Evolutionary conservation across 192 early-diverging fungal genomes (phyloP), one percentile per base, ranked within the genome.

Genomic region (Entomortierella chlamydospora): DNA sequence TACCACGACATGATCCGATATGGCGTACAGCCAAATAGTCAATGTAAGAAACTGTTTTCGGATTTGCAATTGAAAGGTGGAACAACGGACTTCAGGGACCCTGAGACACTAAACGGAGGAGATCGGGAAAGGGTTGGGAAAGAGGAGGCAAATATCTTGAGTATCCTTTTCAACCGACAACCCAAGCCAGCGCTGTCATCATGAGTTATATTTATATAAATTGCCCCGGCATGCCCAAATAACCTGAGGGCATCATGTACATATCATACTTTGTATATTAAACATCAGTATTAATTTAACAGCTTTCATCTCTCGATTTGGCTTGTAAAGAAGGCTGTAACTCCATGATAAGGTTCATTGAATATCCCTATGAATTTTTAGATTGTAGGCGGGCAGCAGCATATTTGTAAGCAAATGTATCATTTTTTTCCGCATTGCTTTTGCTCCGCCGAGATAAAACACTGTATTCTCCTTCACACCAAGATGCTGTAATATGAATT

Each of bases 1-100:
- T 79, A 79, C 47, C 70, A 79, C 51, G 76, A 79, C 20, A 79
- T 79, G 76, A 55, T 79, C 20, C 67, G 68, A 31, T 55, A 65
- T 41, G 76, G 68, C 1, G 22, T 79, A 22, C 65, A 57, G 23
- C 76, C 76, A 15, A 65, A 43, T 15, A 42, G 49, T 18, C 49
- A 43, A 49, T 60, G 62, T 33, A 79, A 79, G 30, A 70, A 79
- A 41, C 18, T 79, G 34, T 79, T 55, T 54, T 59, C 68, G 26
- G 68, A 70, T 30, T 23, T 79, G 43, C 76, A 79, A 22, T 26
- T 70, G 12, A 59, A 58, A 30, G 68, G 62, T 8, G 68, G 68
- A 1, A 79, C 76, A 20, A 41, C 33, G 1, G 76, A 79, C 37
- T 56, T 39, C 1, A 55, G 54, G 23, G 55, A 39, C 20, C 67